Evolutionary conservation across 495 filamentous ascomycete species (phyloP), one percentile per base, ranked within the genome.

Genomic region (Elasticomyces elasticus): DNA sequence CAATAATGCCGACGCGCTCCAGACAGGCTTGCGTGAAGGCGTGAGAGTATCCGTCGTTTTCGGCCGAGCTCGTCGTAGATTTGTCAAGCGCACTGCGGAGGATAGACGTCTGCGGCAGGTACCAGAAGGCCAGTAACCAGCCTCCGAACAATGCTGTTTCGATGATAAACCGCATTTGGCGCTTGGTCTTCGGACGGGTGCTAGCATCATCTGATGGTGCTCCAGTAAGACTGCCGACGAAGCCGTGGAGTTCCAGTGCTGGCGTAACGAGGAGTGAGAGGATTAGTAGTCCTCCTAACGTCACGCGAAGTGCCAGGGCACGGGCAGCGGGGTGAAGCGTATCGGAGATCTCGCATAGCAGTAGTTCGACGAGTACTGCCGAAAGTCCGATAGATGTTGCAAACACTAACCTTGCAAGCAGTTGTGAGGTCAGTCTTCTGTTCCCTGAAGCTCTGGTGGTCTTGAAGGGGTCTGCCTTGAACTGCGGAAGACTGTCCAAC

Each of bases 341-440:
- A 55, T 84, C 83, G n/a, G 81, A 80, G 46, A 92, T 84, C 66
- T 92, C 86, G 56, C 84, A 86, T 13, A 90, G 69, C 20, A 92
- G 81, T 44, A 90, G 64, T 66, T 87, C 84, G 13, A 77, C 84
- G 13, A 92, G 72, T 13, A 89, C 85, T 15, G 80, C 74, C 0
- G 85, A 79, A 28, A 89, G 75, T 20, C 80, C 87, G 38, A 90
- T 74, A 1, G 83, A 89, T 0, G 76, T 76, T 22, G 83, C 79
- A 62, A 90, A 90, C 23, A 82, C 79, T 23, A 74, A 62, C 5
- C 76, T 79, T 13, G 82, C 81, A 24, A 83, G 56, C 17, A 38
- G 55, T n/a, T 56, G 55, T 15, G 62, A 61, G 23, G 59, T 58
- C 2, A 55, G 60, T 37, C 38, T 52, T 47, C 58, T 47, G 27